Evolutionary conservation across 2,329 filamentous ascomycete genomes (phyloP), one percentile per base, ranked within the genome.

Genomic region (Colletotrichum gloeosporioides): DNA sequence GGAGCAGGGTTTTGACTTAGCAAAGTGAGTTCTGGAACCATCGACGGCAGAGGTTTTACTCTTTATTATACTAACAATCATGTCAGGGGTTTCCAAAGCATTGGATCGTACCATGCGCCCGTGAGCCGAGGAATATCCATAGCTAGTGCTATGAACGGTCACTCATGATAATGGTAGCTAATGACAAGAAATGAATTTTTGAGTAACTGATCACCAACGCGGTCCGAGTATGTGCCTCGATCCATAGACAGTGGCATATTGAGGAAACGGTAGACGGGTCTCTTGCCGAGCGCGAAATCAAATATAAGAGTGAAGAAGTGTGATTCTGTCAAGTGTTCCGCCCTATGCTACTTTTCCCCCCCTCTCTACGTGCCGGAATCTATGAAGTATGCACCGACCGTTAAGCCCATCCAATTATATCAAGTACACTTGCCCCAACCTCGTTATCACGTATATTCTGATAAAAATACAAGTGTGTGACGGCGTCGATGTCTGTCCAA

Each of bases 31-130:
- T 63, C 16, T n/a, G 34, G 34, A 27, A 49, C 6, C 8, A 53
- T 31, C 15, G 4, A 13, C 67, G 31, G 6, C 61, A 27, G 32
- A 39, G 77, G n/a, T n/a, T n/a, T n/a, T n/a, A n/a, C n/a, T n/a
- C n/a, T 34, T 31, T 22, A 22, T 32, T 32, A n/a, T 71, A 63
- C 81, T 85, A 81, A 87, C 80, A 61, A 55, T 77, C 29, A 61
- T 22, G 73, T 53, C 73, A 92, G 90, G 85, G 92, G 92, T 0
- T 93, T 93, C 79, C 92, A 93, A 81, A 93, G 90, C 77, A 93
- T 93, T 68, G 90, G 91, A 34, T 89, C 91, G 2, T 93, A 91
- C 77, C 92, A 93, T 78, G 90, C 91, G 53, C 89, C 88, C 2
- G 87, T 89, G 12, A 85, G 87, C n/a, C 84, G 86, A 59, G 88